phyloP scores from a whole-genome alignment of 2,329 filamentous ascomycete species.

The Mariannaea sp. region DNA sequence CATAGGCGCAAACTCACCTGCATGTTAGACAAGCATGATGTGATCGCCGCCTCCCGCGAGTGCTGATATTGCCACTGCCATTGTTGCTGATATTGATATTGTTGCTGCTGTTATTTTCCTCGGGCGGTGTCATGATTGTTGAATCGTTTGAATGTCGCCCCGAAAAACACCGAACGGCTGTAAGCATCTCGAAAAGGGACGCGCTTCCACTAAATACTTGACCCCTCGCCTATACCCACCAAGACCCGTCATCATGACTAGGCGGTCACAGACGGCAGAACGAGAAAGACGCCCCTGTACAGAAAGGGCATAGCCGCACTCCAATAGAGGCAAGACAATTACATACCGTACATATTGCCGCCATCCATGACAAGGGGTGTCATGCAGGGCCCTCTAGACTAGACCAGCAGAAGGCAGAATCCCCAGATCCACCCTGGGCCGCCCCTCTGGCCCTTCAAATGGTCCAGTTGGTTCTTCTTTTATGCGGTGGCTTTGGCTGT shows the following conservation, averaged over 20 bases:
- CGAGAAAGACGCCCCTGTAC: background rate
- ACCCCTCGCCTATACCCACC: constrained; percentile 9
- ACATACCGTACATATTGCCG: background rate
- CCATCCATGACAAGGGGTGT: background rate
- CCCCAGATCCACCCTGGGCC: background rate
- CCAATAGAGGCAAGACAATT: background rate
- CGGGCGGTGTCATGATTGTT: constrained; percentile 39
- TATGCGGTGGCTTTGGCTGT: too few relatives aligned
- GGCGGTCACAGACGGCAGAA: background rate
- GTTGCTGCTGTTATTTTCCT: constrained; percentile 31
- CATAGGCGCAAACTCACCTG: too few relatives aligned
- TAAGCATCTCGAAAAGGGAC: constrained; percentile 17
- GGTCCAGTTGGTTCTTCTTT: too few relatives aligned
- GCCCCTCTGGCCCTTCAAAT: too few relatives aligned
- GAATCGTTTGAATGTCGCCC: constrained; percentile 9
- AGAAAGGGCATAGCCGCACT: background rate
- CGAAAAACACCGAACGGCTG: constrained; percentile 7
- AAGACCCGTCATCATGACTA: background rate
- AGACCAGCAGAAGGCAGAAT: background rate
- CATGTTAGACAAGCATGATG: constrained; percentile 54
- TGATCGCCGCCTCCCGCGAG: constrained; percentile 46
- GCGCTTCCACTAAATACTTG: constrained; percentile 22
- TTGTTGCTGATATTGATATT: background rate
- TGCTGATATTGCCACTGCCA: constrained; percentile 17
- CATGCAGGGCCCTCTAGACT: background rate